A percentile compares a stretch with the other conserved stretches of the same genome.
phyloP scores from a whole-genome alignment of 768 basidiomycete species.

The Paxillus involutus region DNA sequence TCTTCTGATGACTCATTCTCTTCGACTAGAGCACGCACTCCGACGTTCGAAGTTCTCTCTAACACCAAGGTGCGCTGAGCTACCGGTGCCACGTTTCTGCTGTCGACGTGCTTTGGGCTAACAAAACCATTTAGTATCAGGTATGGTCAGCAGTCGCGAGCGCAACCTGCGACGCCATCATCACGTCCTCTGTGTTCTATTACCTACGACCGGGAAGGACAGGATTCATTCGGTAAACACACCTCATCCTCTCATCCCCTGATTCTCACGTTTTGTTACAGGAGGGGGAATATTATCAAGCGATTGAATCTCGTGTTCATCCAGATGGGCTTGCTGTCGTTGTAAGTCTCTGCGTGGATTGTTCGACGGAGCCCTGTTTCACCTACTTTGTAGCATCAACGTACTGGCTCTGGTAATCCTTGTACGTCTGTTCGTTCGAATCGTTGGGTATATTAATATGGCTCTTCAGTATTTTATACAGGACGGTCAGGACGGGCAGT shows the following conservation, averaged over 20 bases:
- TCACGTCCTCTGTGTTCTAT: slow-evolving; percentile 16
- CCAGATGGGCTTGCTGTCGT: slow-evolving; percentile 19
- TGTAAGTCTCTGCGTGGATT: slow-evolving; percentile 4
- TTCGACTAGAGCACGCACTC: too few species aligned
- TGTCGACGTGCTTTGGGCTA: neutral
- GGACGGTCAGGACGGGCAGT: neutral
- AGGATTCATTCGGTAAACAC: slow-evolving; percentile 9
- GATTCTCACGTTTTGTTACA: neutral
- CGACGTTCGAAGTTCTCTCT: too few species aligned
- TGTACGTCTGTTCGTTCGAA: slow-evolving; percentile 3
- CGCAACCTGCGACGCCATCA: slow-evolving; percentile 20
- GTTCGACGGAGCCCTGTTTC: neutral
- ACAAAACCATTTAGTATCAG: slow-evolving; percentile 2
- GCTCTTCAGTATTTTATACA: slow-evolving; percentile 17
- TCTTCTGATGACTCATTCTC: too few species aligned
- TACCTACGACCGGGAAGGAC: slow-evolving; percentile 13
- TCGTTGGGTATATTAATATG: neutral
- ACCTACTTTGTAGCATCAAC: slow-evolving; percentile 4
- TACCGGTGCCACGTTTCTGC: neutral
- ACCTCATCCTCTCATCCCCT: too few species aligned
- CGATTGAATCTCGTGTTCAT: slow-evolving; percentile 13
- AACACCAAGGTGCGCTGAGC: too few species aligned
- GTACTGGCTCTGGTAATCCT: slow-evolving; percentile 5
- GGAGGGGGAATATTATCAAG: slow-evolving; percentile 11
- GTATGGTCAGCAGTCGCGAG: slow-evolving; percentile 9